Percentiles rank a stretch among this genome's conserved stretches.
These are phyloP conservation scores for Lachnellula suecica DNA, from an alignment of 2,329 filamentous ascomycete species.

Conservation along the genomic window DNA sequence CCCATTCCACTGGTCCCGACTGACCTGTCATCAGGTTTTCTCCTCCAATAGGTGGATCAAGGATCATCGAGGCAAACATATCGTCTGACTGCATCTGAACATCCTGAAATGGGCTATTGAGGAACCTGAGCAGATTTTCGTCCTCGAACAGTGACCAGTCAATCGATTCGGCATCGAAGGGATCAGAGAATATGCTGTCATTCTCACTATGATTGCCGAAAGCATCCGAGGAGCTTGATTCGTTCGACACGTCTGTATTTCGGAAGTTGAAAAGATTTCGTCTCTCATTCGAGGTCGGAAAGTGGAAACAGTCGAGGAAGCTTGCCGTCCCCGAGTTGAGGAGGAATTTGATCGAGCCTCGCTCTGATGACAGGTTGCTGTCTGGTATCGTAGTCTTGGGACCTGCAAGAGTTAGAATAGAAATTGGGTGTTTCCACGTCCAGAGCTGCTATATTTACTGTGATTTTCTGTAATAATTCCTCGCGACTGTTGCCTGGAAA, in stretches of 20 bases:
- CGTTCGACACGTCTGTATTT: constrained; percentile 28
- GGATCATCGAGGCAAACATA: constrained; percentile 6
- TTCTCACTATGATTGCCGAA: constrained; percentile 16
- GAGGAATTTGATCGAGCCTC: constrained; percentile 45
- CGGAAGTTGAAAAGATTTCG: constrained; percentile 37
- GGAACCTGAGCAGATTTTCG: constrained; percentile 20
- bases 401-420: constrained; percentile 3
- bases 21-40: constrained; percentile 2
- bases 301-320: constrained; percentile 43
- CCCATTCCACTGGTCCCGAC: constrained; percentile 24
- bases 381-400: constrained; percentile 20
- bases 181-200: constrained; percentile 17
- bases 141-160: constrained; percentile 22
- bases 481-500: constrained; percentile 18
- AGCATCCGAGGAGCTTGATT: constrained; percentile 16
- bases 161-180: constrained; percentile 17
- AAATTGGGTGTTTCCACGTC: no score
- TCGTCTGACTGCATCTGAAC: constrained; percentile 13
- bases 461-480: constrained; percentile 3
- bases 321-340: constrained; percentile 44
- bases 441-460: constrained; percentile 5
- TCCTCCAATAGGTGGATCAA: constrained; percentile 5
- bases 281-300: constrained; percentile 40
- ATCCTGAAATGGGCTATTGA: constrained; percentile 17
- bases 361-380: constrained; percentile 36